These are phyloP conservation scores for Hyphopichia pseudoburtonii DNA, from an alignment of 1,139 yeast genomes.

Conservation along the genomic window DNA sequence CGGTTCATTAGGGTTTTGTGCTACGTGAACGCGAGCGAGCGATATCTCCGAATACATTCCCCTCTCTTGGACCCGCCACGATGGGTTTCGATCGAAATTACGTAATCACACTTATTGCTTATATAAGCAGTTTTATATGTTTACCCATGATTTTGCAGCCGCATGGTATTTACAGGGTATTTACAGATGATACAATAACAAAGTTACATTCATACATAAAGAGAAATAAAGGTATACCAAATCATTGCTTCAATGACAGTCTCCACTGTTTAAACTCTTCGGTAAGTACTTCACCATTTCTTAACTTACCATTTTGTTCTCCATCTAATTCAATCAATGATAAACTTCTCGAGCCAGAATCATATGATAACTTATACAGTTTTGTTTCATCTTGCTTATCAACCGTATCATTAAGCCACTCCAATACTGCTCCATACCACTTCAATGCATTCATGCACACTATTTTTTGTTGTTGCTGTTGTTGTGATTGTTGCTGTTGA, in stretches of 20 bases:
- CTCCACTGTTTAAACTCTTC: slow-evolving; percentile 68
- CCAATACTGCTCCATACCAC: slow-evolving; percentile 82
- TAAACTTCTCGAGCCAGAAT: slow-evolving; percentile 32
- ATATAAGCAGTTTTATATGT: too few relatives aligned
- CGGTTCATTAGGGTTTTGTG: not conserved
- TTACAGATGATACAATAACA: not conserved
- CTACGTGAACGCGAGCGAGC: not conserved
- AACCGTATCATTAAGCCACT: slow-evolving; percentile 65
- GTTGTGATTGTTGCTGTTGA: slow-evolving; percentile 15
- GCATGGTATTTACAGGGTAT: not conserved
- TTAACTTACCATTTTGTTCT: slow-evolving; percentile 25
- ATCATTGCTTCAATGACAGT: slow-evolving; percentile 5
- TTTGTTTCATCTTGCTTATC: slow-evolving; percentile 44
- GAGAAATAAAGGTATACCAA: not conserved
- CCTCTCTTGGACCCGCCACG: not conserved
- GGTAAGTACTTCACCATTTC: slow-evolving; percentile 45
- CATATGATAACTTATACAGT: slow-evolving; percentile 34
- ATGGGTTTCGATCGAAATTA: not conserved
- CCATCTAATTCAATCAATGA: slow-evolving; percentile 28
- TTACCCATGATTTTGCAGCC: slow-evolving; percentile 1
- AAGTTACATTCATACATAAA: too few relatives aligned
- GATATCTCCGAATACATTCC: not conserved
- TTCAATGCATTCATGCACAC: slow-evolving; percentile 76
- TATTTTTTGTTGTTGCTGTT: slow-evolving; percentile 39
- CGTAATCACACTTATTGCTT: too few relatives aligned